These are phyloP conservation scores for Aleurites moluccanus DNA, from an alignment of 441 rosid species.

Conservation along the genomic window DNA sequence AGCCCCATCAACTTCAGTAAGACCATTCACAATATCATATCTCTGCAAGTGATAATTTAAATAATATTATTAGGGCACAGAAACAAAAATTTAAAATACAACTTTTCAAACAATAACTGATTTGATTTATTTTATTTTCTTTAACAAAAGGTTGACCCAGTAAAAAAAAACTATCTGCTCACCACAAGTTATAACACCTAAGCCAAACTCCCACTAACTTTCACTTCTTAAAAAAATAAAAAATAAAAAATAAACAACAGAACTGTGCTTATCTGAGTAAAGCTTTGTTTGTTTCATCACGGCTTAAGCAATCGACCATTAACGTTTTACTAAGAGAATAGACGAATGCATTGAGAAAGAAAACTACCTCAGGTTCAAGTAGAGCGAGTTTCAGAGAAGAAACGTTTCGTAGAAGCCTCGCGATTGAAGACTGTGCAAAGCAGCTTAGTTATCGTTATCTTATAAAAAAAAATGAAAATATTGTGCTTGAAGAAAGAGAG, in stretches of 20 bases:
- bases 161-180: no score
- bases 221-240: neutral
- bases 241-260: neutral
- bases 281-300: neutral
- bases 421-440: conserved; percentile 41
- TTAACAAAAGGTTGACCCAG: no score
- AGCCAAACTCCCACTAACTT: no score
- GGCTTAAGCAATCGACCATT: neutral
- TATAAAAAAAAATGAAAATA: no score
- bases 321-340: neutral
- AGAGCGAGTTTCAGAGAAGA: conserved; percentile 49
- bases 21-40: conserved; percentile 74
- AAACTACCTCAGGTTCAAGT: conserved; percentile 52
- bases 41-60: conserved; percentile 44
- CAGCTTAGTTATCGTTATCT: neutral
- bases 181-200: no score
- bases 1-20: conserved; percentile 57
- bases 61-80: neutral
- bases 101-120: no score
- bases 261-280: neutral
- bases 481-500: no score
- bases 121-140: no score
- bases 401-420: conserved; percentile 59
- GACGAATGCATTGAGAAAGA: neutral
- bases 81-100: no score